phyloP scores from a whole-genome alignment of 2,329 filamentous ascomycete species.

The Nemania sp. region DNA sequence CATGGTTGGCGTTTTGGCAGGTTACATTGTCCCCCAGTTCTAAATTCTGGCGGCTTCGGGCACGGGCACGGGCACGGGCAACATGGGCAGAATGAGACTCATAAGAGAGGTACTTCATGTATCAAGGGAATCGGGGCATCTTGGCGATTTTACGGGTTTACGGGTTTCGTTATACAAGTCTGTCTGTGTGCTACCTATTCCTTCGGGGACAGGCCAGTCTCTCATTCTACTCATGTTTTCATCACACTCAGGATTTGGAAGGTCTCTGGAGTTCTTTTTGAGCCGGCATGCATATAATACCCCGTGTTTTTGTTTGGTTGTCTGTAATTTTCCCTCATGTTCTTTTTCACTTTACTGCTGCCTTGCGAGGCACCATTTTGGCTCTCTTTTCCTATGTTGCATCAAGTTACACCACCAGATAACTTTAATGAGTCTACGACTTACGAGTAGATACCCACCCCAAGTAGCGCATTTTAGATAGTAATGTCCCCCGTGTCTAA shows the following conservation, averaged over 20 bases:
- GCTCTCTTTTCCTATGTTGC: not conserved
- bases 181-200: not conserved
- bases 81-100: not conserved
- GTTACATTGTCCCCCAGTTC: conserved; percentile 14
- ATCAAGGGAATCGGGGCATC: not conserved
- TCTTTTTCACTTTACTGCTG: conserved; percentile 5
- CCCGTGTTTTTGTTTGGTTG: conserved; percentile 1
- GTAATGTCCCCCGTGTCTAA: not conserved
- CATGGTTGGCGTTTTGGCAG: not conserved
- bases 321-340: not conserved
- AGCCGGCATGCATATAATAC: conserved; percentile 6
- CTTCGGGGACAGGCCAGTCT: not conserved
- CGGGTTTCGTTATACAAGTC: not conserved
- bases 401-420: not conserved
- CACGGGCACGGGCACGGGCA: not conserved
- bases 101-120: too few species aligned
- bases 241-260: not conserved
- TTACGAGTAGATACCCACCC: conserved; percentile 1
- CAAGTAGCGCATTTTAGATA: conserved; percentile 5
- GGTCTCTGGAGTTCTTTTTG: not conserved
- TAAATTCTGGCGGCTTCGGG: not conserved
- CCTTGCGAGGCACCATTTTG: not conserved
- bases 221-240: not conserved
- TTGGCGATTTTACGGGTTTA: not conserved
- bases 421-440: conserved; percentile 3